These are phyloP conservation scores for Angophora floribunda DNA, from an alignment of 345 rosid species.

Conservation along the genomic window DNA sequence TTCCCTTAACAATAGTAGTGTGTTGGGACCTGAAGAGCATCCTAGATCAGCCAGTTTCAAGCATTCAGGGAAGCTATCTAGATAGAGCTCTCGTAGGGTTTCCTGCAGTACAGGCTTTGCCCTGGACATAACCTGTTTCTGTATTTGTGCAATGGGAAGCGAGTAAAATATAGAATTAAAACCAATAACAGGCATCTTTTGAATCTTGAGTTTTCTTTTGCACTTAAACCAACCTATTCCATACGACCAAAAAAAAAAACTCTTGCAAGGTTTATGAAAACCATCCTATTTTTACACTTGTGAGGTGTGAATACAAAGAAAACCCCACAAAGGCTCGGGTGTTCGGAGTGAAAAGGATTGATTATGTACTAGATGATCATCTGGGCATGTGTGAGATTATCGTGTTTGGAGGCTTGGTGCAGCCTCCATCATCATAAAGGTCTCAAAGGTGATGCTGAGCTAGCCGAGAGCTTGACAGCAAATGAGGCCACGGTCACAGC, in stretches of 20 bases:
- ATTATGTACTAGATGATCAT: no score
- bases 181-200: neutral
- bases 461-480: neutral
- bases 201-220: neutral
- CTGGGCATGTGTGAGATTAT: no score
- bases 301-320: no score
- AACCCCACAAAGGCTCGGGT: no score
- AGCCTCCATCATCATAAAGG: no score
- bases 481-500: neutral
- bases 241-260: no score
- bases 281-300: neutral
- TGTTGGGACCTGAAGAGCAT: conserved; percentile 2
- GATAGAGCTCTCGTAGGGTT: neutral
- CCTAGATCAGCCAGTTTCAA: neutral
- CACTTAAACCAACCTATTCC: neutral
- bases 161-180: neutral
- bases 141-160: neutral
- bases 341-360: no score
- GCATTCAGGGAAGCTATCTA: neutral
- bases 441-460: neutral
- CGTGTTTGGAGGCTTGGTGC: no score
- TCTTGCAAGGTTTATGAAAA: neutral
- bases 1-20: neutral
- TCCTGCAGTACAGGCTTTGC: neutral
- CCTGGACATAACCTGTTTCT: neutral